These are phyloP conservation scores for Sodiomyces alkalinus DNA, from an alignment of 2,329 filamentous ascomycete species.

Conservation along the genomic window DNA sequence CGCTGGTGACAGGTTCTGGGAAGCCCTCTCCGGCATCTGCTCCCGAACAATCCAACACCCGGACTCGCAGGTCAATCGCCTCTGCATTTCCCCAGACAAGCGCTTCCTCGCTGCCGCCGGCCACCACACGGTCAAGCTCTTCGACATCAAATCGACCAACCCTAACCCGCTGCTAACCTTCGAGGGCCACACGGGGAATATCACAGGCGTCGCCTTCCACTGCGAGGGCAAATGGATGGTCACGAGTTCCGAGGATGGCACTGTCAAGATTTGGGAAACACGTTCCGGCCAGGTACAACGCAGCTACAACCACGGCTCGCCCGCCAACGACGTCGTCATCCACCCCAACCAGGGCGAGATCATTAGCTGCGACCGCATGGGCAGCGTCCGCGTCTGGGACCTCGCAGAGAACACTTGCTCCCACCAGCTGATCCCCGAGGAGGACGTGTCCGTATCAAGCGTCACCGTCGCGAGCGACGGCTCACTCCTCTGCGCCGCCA, in stretches of 20 bases:
- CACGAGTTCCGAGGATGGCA: constrained; percentile 90
- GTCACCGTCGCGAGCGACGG: constrained; percentile 95
- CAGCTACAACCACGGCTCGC: constrained; percentile 78
- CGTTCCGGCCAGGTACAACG: constrained; percentile 73
- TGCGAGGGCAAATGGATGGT: constrained; percentile 99
- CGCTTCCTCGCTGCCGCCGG: constrained; percentile 76
- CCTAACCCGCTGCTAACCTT: constrained; percentile 86
- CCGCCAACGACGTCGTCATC: constrained; percentile 97
- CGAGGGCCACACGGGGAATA: constrained; percentile 88
- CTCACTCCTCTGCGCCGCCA: constrained; percentile 81
- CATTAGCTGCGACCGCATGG: constrained; percentile 86
- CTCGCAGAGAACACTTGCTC: constrained; percentile 93
- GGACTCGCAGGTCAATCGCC: constrained; percentile 93
- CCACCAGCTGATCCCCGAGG: constrained; percentile 90
- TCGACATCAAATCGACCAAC: constrained; percentile 97
- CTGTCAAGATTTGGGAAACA: constrained; percentile 95
- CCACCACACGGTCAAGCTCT: constrained; percentile 83
- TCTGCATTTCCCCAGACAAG: constrained; percentile 97
- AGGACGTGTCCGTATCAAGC: constrained; percentile 84
- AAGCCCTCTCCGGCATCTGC: constrained; percentile 93
- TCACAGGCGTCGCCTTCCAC: constrained; percentile 94
- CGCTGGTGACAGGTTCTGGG: constrained; percentile 65
- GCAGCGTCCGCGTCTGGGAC: constrained; percentile 92
- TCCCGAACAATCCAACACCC: constrained; percentile 96
- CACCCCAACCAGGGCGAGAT: constrained; percentile 98